A percentile compares a stretch with the other conserved stretches of the same genome.
Evolutionary conservation across 805 yeast species (phyloP).

Genomic region (Metschnikowia orientalis): DNA sequence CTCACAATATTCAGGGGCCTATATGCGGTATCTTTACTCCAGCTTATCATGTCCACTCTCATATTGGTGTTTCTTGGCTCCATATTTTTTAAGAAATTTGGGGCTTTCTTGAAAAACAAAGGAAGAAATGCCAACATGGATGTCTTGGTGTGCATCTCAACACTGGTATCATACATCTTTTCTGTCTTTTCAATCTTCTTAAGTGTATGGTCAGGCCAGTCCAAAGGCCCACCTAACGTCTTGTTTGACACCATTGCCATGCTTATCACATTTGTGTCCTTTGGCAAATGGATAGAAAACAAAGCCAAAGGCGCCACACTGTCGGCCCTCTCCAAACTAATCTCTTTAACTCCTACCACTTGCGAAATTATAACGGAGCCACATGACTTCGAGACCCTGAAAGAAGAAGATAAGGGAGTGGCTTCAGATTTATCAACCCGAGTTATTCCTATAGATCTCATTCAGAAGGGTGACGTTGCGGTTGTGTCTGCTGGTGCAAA

Average conservation of each 20-base stretch:
- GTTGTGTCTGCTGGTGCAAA: slow-evolving; percentile 80
- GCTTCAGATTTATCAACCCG: slow-evolving; percentile 35
- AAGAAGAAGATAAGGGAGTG: slow-evolving; percentile 6
- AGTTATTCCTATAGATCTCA: slow-evolving; percentile 64
- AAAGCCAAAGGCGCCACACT: slow-evolving; percentile 93
- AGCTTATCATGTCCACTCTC: slow-evolving; percentile 53
- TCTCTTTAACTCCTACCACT: slow-evolving; percentile 74
- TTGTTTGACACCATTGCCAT: slow-evolving; percentile 85
- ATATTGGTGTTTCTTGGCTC: slow-evolving; percentile 66
- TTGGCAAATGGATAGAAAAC: slow-evolving; percentile 90
- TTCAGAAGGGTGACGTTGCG: slow-evolving; percentile 74
- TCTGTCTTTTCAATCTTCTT: slow-evolving; percentile 60
- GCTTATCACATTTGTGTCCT: slow-evolving; percentile 76
- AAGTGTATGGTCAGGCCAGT: slow-evolving; percentile 41
- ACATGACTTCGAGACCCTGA: slow-evolving; percentile 19
- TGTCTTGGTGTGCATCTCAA: slow-evolving; percentile 77
- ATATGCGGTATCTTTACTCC: slow-evolving; percentile 57
- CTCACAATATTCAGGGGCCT: slow-evolving; percentile 52
- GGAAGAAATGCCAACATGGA: slow-evolving; percentile 79
- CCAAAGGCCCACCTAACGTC: slow-evolving; percentile 53
- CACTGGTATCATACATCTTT: slow-evolving; percentile 70
- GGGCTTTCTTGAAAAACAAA: slow-evolving; percentile 59
- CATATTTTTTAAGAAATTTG: slow-evolving; percentile 62
- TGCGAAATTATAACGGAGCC: slow-evolving; percentile 59
- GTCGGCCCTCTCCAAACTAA: slow-evolving; percentile 73